These are phyloP conservation scores for Flaveria bidentis DNA, from an alignment of 129 eudicot species.

Conservation along the genomic window DNA sequence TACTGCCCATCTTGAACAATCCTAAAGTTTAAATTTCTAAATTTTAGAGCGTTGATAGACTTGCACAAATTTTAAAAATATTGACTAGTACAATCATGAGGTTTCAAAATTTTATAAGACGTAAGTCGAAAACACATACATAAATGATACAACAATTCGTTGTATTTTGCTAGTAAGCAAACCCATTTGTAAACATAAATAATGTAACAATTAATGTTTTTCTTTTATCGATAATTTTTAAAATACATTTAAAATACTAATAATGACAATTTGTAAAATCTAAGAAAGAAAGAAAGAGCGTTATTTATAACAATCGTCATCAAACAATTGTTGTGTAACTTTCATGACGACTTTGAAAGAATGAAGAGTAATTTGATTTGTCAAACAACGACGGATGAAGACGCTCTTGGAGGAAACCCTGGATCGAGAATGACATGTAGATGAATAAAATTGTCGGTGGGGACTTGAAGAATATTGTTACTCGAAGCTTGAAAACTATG, in stretches of 20 bases:
- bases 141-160: not conserved
- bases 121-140: not conserved
- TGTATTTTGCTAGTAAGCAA: not conserved
- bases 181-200: not conserved
- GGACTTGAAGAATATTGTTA: not conserved
- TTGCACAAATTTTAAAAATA: no score
- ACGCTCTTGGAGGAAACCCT: not conserved
- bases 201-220: not conserved
- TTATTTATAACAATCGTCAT: not conserved
- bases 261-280: not conserved
- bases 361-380: no score
- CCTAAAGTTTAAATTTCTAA: no score
- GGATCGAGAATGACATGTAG: not conserved
- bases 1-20: no score
- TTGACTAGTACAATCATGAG: no score
- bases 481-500: not conserved
- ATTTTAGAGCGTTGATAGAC: no score
- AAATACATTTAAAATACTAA: not conserved
- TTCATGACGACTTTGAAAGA: not conserved
- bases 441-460: not conserved
- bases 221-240: not conserved
- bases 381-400: not conserved
- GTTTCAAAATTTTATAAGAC: not conserved
- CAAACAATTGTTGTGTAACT: not conserved
- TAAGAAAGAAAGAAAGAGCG: not conserved